Evolutionary conservation across 306 rosid genomes (phyloP).

Genomic region (Benincasa hispida): DNA sequence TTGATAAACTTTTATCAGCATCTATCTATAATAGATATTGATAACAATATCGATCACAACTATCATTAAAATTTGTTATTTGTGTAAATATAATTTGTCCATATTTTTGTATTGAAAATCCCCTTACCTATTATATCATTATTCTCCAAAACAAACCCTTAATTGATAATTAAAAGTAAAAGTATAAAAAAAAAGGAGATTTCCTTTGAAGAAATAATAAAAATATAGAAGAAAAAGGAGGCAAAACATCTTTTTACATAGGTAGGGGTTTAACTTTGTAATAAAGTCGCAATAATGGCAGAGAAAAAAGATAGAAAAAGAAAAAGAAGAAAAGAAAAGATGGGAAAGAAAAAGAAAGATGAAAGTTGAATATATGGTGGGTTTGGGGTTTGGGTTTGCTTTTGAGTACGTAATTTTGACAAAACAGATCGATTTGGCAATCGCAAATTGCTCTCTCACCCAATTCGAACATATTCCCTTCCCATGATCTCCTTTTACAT

Average conservation of each 20-base stretch:
- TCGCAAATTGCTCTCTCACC: slow-evolving; percentile 15
- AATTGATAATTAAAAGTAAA: not conserved
- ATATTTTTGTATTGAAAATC: too few species aligned
- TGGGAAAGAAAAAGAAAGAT: not conserved
- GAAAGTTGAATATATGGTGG: slow-evolving; percentile 5
- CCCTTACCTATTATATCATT: too few species aligned
- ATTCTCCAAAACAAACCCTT: not conserved
- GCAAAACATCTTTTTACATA: not conserved
- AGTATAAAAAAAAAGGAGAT: not conserved
- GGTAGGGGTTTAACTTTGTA: not conserved
- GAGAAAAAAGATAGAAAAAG: not conserved
- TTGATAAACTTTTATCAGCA: too few species aligned
- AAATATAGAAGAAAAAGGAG: not conserved
- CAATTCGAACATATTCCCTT: slow-evolving; percentile 40
- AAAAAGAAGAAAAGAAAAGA: not conserved
- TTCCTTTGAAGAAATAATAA: not conserved
- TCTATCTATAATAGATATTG: too few species aligned
- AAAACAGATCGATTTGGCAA: slow-evolving; percentile 21
- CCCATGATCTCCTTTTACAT: too few species aligned
- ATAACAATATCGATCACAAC: too few species aligned
- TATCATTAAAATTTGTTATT: too few species aligned
- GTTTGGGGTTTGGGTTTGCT: slow-evolving; percentile 1
- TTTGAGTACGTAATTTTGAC: slow-evolving; percentile 15
- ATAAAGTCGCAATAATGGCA: not conserved
- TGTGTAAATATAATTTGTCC: too few species aligned